Evolutionary conservation across 176 grass and related monocot genomes (phyloP).

Genomic region (Alloteropsis semialata): DNA sequence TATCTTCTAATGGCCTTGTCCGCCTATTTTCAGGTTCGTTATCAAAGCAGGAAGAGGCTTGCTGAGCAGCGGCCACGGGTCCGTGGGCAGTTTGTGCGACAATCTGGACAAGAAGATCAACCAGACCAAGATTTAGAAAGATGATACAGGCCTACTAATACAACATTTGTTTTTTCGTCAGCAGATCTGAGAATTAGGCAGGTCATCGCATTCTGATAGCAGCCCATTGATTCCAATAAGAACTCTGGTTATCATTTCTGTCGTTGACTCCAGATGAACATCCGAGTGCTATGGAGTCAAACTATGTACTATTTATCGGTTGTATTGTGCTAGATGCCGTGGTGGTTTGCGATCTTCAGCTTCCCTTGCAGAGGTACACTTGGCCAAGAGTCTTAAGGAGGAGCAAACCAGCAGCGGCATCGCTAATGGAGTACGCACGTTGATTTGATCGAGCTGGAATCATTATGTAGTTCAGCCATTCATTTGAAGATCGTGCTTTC

Average conservation of each 20-base stretch:
- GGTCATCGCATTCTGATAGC: constrained; percentile 25
- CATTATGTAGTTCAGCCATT: neutral
- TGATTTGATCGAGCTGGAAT: neutral
- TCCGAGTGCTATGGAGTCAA: constrained; percentile 12
- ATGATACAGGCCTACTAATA: constrained; percentile 27
- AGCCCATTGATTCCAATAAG: constrained; percentile 25
- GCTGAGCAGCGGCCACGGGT: constrained; percentile 82
- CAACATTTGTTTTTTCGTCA: neutral
- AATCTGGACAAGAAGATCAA: constrained; percentile 44
- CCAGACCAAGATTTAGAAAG: constrained; percentile 42
- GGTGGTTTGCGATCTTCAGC: constrained; percentile 30
- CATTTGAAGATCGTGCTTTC: neutral
- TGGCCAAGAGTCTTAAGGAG: constrained; percentile 18
- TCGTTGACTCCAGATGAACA: constrained; percentile 3
- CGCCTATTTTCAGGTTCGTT: constrained; percentile 65
- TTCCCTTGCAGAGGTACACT: constrained; percentile 21
- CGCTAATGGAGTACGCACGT: neutral
- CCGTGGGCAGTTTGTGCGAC: constrained; percentile 82
- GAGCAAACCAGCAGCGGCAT: constrained; percentile 5
- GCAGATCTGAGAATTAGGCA: constrained; percentile 16
- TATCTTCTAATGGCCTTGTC: constrained; percentile 43
- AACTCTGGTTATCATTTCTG: neutral
- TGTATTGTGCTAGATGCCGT: neutral
- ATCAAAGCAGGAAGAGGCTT: constrained; percentile 88
- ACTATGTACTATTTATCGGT: neutral